Percentiles rank a stretch among this genome's conserved stretches.
Conservation (phyloP, 306 rosid species). For the Herpetospermum pedunculosum region DNA sequence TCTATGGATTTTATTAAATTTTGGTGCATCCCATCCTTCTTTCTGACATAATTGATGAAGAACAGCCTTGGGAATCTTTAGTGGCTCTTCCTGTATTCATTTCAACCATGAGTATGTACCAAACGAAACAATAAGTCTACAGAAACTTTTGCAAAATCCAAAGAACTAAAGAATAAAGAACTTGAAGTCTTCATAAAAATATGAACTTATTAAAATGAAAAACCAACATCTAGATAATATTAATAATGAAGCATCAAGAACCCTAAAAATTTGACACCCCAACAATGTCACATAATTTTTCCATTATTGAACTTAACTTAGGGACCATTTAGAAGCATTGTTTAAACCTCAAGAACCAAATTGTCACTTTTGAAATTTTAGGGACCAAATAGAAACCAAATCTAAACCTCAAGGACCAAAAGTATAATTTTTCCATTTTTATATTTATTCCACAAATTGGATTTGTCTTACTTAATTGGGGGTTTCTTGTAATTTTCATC, state of each 20-base stretch:
- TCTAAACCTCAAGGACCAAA: no score
- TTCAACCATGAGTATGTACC: conserved; percentile 1
- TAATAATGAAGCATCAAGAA: not conserved
- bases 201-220: not conserved
- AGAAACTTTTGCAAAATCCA: not conserved
- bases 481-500: not conserved
- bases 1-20: conserved; percentile 53
- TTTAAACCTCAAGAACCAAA: no score
- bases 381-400: no score
- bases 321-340: no score
- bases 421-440: no score
- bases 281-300: no score
- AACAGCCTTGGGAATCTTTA: conserved; percentile 82
- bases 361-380: no score
- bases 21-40: conserved; percentile 98
- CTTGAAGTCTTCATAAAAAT: not conserved
- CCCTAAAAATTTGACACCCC: no score
- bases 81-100: conserved; percentile 61
- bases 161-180: not conserved
- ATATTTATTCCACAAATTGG: not conserved
- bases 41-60: conserved; percentile 93
- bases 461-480: not conserved
- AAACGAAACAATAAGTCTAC: not conserved
- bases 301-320: no score
- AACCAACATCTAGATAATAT: not conserved